These are phyloP conservation scores for Serendipita vermifera DNA, from an alignment of 768 basidiomycete species.

Conservation along the genomic window DNA sequence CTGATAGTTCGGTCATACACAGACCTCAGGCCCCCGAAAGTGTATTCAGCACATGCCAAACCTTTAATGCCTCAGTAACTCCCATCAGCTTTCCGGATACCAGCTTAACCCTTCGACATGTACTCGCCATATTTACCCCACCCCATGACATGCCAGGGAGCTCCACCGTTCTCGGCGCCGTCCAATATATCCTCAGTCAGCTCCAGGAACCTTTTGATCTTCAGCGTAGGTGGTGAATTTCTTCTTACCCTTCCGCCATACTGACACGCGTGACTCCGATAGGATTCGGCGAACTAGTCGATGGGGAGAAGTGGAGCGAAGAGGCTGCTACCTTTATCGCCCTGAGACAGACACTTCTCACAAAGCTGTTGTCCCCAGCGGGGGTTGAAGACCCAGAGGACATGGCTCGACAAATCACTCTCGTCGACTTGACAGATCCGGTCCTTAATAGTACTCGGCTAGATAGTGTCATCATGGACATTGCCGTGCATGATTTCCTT, in stretches of 20 bases:
- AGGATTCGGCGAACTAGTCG: constrained; percentile 2
- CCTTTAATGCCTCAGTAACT: too few species aligned
- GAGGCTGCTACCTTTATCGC: background rate
- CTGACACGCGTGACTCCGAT: background rate
- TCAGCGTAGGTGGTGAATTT: background rate
- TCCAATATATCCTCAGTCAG: background rate
- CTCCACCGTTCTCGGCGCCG: background rate
- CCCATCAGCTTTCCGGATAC: too few species aligned
- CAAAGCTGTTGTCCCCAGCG: background rate
- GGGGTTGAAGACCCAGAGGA: background rate
- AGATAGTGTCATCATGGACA: background rate
- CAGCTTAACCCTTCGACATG: too few species aligned
- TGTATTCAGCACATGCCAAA: too few species aligned
- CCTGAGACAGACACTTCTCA: background rate
- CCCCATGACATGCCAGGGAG: background rate
- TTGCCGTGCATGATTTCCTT: background rate
- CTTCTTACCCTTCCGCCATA: too few species aligned
- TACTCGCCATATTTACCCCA: background rate
- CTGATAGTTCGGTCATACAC: too few species aligned
- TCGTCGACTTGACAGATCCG: constrained; percentile 2
- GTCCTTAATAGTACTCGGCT: background rate
- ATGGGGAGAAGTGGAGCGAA: background rate
- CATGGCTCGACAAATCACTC: background rate
- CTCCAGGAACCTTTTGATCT: background rate
- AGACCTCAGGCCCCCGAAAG: too few species aligned